These are phyloP conservation scores for Ilex asprella DNA, from an alignment of 257 asterid genomes.

Conservation along the genomic window DNA sequence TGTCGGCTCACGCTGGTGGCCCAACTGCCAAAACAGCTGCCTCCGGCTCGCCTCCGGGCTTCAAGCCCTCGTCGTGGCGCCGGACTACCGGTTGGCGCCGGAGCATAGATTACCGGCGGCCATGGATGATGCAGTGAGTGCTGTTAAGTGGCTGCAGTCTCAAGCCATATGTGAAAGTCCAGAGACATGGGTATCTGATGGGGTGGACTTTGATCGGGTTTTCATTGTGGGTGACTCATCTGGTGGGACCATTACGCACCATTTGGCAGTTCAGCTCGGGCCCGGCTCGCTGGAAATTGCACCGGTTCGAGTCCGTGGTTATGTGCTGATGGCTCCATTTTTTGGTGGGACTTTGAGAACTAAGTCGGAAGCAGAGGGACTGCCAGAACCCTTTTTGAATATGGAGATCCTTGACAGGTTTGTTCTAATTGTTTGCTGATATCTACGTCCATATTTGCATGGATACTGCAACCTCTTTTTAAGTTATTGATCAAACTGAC, in stretches of 20 bases:
- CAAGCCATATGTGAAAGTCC: slow-evolving; percentile 26
- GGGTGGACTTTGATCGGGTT: slow-evolving; percentile 49
- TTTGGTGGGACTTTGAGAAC: slow-evolving; percentile 73
- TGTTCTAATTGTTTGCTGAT: no score
- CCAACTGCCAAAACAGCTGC: slow-evolving; percentile 61
- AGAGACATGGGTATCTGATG: slow-evolving; percentile 33
- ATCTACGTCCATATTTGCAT: no score
- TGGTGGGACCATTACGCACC: slow-evolving; percentile 91
- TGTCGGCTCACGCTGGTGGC: slow-evolving; percentile 68
- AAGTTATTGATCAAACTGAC: no score
- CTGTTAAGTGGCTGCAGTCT: slow-evolving; percentile 52
- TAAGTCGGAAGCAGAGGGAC: slow-evolving; percentile 64
- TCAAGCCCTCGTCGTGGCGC: slow-evolving; percentile 47
- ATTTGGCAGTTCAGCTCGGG: slow-evolving; percentile 63
- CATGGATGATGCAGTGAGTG: slow-evolving; percentile 30
- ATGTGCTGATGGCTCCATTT: slow-evolving; percentile 79
- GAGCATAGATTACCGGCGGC: slow-evolving; percentile 78
- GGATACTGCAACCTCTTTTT: no score
- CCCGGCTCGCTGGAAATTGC: slow-evolving; percentile 44
- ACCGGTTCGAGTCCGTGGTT: slow-evolving; percentile 69
- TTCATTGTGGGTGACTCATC: slow-evolving; percentile 74
- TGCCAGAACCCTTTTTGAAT: slow-evolving; percentile 43
- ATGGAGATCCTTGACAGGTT: slow-evolving; percentile 71
- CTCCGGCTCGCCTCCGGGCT: slow-evolving; percentile 59
- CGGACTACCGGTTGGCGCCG: slow-evolving; percentile 75